Evolutionary conservation across 306 rosid genomes (phyloP), one percentile per base, ranked within the genome.

Genomic region (Cucurbita argyrosperma): DNA sequence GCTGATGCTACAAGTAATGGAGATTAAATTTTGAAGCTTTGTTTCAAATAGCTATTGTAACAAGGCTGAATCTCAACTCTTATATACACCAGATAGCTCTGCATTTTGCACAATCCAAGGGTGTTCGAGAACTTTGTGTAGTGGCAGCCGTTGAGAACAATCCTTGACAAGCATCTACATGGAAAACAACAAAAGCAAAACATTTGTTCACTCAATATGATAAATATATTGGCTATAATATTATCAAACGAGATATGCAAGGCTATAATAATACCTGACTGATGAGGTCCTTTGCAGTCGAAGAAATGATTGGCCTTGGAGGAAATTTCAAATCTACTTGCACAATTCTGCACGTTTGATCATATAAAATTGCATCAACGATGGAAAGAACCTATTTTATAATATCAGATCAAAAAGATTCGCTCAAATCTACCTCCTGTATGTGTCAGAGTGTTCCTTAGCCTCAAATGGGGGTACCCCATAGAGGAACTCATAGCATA

Each of bases 391-490:
- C 58, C 30, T 16, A 65, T 39, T 52, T 26, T 4, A 18, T 9
- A 5, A 5, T 19, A 53, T 7, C n/a, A 15, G 4, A 23, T 46
- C 23, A 16, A 30, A 21, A 30, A 14, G 42, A 30, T 68, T 43
- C 26, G 64, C 4, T 52, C 4, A 59, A 46, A 16, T 35, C 74
- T 81, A 89, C 99, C 99, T 95, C 84, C 99, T 84, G 26, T 95
- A 95, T 26, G 99, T 91, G 82, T 95, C 99, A 19, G 97, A 91
- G 80, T 95, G 99, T 78, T 95, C 97, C 74, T 89, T 95, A 38
- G 99, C 99, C 85, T 95, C 99, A 74, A 95, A 95, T 21, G 99
- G 99, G 49, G 99, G 99, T 61, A 87, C 90, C 67, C 99, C 99
- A 49, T 91, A 95, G 7, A 95, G 97, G 78, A 95, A 95, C 86